Evolutionary conservation across 148 eudicot species (phyloP).

Genomic region (Amaranthus hypochondriacus): DNA sequence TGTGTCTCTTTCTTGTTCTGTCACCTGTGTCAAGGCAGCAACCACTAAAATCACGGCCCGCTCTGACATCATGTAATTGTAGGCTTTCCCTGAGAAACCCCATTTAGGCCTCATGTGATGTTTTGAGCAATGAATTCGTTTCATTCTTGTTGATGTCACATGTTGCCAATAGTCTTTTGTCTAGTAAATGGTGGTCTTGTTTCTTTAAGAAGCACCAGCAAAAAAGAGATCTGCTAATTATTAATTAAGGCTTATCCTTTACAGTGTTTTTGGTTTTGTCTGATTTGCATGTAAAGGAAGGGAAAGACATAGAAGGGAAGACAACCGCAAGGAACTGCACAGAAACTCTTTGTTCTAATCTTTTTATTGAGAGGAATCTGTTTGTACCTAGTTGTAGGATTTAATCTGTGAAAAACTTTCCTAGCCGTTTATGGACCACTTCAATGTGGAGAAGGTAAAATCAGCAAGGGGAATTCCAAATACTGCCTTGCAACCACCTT

Average conservation of each 20-base stretch:
- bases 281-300: background rate
- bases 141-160: background rate
- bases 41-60: background rate
- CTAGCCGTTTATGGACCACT: background rate
- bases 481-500: too few relatives aligned
- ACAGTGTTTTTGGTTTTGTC: background rate
- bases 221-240: background rate
- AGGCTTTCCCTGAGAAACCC: background rate
- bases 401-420: background rate
- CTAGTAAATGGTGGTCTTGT: background rate
- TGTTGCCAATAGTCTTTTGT: background rate
- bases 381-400: background rate
- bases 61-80: background rate
- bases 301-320: background rate
- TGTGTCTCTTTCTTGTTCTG: background rate
- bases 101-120: background rate
- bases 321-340: background rate
- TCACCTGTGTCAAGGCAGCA: background rate
- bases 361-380: background rate
- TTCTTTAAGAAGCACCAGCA: background rate
- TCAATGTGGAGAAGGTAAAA: background rate
- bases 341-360: background rate
- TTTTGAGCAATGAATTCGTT: background rate
- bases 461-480: background rate
- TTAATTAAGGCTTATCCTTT: background rate